phyloP scores from a whole-genome alignment of 805 yeast species.

The Yamadazyma takamatsuzukensis region DNA sequence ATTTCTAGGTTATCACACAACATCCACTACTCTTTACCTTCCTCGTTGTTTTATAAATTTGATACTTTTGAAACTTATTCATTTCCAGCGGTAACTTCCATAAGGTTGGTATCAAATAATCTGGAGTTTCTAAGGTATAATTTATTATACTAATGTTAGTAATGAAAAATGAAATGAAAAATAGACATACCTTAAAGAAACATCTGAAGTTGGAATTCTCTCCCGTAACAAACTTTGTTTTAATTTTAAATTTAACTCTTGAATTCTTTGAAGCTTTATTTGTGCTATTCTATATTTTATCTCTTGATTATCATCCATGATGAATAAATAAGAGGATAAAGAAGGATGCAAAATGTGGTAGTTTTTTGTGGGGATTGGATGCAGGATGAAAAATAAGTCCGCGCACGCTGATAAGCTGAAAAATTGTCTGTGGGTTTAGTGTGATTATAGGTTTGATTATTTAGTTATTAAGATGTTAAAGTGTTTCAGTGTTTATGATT shows the following conservation, averaged over 20 bases:
- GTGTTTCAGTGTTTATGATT: too few species aligned
- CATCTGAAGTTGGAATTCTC: conserved; percentile 62
- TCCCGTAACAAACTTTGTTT: conserved; percentile 50
- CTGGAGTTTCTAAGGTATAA: conserved; percentile 41
- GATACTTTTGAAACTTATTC: conserved; percentile 30
- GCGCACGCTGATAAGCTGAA: too few species aligned
- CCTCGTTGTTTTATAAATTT: conserved; percentile 12
- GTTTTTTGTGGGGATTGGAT: too few species aligned
- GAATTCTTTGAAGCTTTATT: conserved; percentile 58
- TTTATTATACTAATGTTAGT: conserved; percentile 32
- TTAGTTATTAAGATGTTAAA: too few species aligned
- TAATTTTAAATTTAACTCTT: conserved; percentile 52
- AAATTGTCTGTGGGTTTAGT: too few species aligned
- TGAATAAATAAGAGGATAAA: neutral
- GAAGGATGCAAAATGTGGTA: conserved; percentile 9
- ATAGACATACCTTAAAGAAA: conserved; percentile 41
- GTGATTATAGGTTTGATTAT: too few species aligned
- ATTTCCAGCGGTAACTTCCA: conserved; percentile 36
- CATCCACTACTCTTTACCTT: conserved; percentile 18
- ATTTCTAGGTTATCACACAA: conserved; percentile 25
- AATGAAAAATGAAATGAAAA: conserved; percentile 1
- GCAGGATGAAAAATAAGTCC: too few species aligned
- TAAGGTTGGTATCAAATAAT: conserved; percentile 42
- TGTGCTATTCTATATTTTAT: conserved; percentile 42
- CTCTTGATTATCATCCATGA: conserved; percentile 14